Evolutionary conservation across 1,139 yeast species (phyloP), one percentile per base, ranked within the genome.

Genomic region (Suhomyces maxii): DNA sequence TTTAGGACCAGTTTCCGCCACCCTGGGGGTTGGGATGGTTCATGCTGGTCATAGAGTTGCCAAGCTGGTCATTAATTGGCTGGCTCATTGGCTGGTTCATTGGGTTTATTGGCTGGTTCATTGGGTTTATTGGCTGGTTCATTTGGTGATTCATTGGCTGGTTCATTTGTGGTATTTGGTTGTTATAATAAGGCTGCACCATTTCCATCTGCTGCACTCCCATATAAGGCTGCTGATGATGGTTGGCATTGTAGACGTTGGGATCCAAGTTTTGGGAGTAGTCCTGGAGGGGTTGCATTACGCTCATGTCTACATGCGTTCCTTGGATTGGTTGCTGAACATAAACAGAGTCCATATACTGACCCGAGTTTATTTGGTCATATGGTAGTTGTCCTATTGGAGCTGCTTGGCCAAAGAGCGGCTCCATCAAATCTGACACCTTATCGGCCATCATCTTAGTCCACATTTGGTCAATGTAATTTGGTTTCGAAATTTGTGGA

Each of bases 381-480:
- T 18, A 18, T 18, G 3, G 23, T 18, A 6, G 23, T 18, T 18
- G 23, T 18, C 23, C 23, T 18, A 6, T 18, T 18, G 23, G 23
- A 4, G 23, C 23, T 4, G 23, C 23, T 18, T 18, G 23, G 2
- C 31, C 31, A 11, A 28, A 28, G 2, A 9, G n/a, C 1, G 31
- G 31, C 7, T 28, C 31, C 31, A 28, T 28, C 1, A 11, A 4
- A 28, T 12, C 34, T 4, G 45, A 35, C 11, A 12, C 43, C 25
- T 42, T 46, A 53, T 51, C 50, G 1, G 53, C 51, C 51, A 55
- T 40, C 52, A 53, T 51, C 48, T 46, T 54, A 34, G 52, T 46
- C 58, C 59, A 55, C 53, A 55, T 53, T 33, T 54, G 57, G 34
- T 55, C 58, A n/a, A 53, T 40, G 31, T 52, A 7, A 40, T 35